Conservation (phyloP, 2,329 filamentous ascomycete species). For the Aspergillus bombycis region DNA sequence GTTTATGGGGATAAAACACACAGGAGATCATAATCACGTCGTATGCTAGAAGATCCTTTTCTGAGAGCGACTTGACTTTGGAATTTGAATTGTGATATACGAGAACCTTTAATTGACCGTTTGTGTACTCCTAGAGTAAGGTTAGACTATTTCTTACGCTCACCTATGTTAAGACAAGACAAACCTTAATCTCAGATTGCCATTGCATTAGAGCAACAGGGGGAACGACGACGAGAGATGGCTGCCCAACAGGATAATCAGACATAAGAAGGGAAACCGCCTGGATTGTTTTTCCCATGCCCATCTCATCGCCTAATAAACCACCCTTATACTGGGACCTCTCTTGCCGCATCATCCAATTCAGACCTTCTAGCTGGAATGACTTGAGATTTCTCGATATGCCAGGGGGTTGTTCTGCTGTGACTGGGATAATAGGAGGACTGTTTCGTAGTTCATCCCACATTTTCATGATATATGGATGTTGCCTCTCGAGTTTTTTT, state of each 20-base stretch:
- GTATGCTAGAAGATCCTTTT: conserved; percentile 76
- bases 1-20: conserved; percentile 40
- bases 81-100: conserved; percentile 86
- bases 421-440: conserved; percentile 65
- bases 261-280: conserved; percentile 98
- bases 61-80: conserved; percentile 75
- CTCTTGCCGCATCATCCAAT: conserved; percentile 95
- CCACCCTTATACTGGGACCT: conserved; percentile 83
- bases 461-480: conserved; percentile 81
- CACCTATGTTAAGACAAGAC: conserved; percentile 8
- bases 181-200: conserved; percentile 76
- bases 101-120: conserved; percentile 86
- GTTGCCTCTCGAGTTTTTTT: conserved; percentile 69
- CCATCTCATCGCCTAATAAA: conserved; percentile 96
- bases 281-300: conserved; percentile 97
- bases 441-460: conserved; percentile 75
- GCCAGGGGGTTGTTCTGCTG: conserved; percentile 70
- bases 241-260: conserved; percentile 81
- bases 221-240: conserved; percentile 85
- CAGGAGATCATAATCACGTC: conserved; percentile 98
- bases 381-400: conserved; percentile 86
- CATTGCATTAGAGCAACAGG: conserved; percentile 96
- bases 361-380: conserved; percentile 90
- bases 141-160: conserved; percentile 4
- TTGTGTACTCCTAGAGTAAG: conserved; percentile 63